Evolutionary conservation across 352 stramenopile species (phyloP).

Genomic region (Globisporangium middletonii): DNA sequence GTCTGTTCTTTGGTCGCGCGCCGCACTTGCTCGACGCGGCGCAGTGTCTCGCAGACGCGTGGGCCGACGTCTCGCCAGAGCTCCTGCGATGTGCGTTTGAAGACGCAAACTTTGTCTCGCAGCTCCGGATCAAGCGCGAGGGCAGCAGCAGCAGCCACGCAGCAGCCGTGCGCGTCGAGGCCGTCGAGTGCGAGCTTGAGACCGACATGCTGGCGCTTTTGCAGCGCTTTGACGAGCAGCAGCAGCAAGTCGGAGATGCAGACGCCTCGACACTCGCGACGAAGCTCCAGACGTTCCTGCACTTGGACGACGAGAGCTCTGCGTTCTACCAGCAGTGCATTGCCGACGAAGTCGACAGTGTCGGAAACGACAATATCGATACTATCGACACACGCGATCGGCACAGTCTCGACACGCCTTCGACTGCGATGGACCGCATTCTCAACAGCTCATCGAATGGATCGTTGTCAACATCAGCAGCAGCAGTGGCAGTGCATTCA

Average conservation of each 20-base stretch:
- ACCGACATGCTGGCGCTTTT: slow-evolving; percentile 8
- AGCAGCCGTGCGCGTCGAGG: slow-evolving; percentile 7
- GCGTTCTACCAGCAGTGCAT: slow-evolving; percentile 12
- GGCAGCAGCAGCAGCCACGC: background rate
- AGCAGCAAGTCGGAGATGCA: background rate
- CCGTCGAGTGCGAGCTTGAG: slow-evolving; percentile 6
- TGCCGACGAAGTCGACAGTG: slow-evolving; percentile 10
- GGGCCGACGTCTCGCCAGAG: slow-evolving; percentile 9
- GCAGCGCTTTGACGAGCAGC: background rate
- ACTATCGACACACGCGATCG: background rate
- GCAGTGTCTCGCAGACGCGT: slow-evolving; percentile 12
- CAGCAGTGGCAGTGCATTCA: no score
- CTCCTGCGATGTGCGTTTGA: slow-evolving; percentile 12
- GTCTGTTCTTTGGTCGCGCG: slow-evolving; percentile 15
- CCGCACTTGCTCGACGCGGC: slow-evolving; percentile 20
- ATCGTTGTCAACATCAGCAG: background rate
- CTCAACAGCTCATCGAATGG: background rate
- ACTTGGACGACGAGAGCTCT: slow-evolving; percentile 11
- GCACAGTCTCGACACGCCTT: background rate
- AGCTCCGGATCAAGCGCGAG: background rate
- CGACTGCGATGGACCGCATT: slow-evolving; percentile 10
- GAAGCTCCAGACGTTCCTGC: slow-evolving; percentile 10
- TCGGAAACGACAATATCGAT: background rate
- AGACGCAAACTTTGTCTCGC: slow-evolving; percentile 5
- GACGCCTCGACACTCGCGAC: slow-evolving; percentile 1